These are phyloP conservation scores for Fraxinus sp. DNA, from an alignment of 305 asterid species.

Conservation along the genomic window DNA sequence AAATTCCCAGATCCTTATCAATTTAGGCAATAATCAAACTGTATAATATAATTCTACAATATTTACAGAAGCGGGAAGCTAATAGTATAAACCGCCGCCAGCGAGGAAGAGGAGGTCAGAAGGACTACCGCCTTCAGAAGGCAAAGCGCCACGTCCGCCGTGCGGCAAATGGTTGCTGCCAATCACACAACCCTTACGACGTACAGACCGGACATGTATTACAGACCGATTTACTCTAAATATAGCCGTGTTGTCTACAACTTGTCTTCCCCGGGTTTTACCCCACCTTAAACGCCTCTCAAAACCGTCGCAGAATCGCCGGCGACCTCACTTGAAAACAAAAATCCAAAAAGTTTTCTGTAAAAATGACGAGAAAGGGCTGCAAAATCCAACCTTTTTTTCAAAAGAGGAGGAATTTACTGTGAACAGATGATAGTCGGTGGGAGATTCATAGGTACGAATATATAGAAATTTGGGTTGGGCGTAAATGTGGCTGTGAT, in stretches of 20 bases:
- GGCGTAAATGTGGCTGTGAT: background rate
- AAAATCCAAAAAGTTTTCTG: background rate
- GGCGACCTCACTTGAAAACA: background rate
- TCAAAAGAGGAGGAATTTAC: background rate
- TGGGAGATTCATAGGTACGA: background rate
- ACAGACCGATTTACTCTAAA: constrained; percentile 48
- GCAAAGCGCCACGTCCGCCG: constrained; percentile 98
- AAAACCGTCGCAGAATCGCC: background rate
- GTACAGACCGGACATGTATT: constrained; percentile 61
- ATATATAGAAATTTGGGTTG: background rate
- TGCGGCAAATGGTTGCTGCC: constrained; percentile 85
- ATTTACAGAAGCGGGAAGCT: background rate
- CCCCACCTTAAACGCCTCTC: constrained; percentile 33
- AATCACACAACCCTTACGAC: constrained; percentile 71
- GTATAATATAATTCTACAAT: background rate
- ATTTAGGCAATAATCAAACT: background rate
- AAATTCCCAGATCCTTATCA: background rate
- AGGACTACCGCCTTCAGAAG: constrained; percentile 97
- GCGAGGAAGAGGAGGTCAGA: constrained; percentile 99
- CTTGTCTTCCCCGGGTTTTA: constrained; percentile 49
- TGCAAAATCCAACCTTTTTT: background rate
- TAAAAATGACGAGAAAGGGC: background rate
- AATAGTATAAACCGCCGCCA: constrained; percentile 68
- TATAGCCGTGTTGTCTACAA: constrained; percentile 89
- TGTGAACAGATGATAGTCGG: background rate